phyloP scores from a whole-genome alignment of 768 basidiomycete species.

The Cytidiella melzeri region DNA sequence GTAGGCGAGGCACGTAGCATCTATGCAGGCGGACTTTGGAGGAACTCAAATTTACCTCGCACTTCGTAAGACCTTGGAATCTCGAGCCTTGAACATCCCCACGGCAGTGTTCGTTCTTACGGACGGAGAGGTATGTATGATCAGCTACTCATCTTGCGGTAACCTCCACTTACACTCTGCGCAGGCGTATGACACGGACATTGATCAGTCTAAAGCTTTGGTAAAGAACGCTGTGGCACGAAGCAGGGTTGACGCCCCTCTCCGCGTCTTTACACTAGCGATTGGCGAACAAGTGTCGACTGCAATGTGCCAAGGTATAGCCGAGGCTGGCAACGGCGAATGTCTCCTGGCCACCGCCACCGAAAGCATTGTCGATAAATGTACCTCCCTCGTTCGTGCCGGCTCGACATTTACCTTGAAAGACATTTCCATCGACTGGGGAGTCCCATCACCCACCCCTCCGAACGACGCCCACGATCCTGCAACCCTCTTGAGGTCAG shows the following conservation, averaged over 20 bases:
- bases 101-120: slow-evolving; percentile 7
- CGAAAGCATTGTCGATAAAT: slow-evolving; percentile 44
- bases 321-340: slow-evolving; percentile 45
- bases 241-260: slow-evolving; percentile 25
- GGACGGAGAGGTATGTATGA: slow-evolving; percentile 5
- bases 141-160: background rate
- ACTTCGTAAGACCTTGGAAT: background rate
- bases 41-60: slow-evolving; percentile 4
- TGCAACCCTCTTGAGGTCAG: too few relatives aligned
- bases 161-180: background rate
- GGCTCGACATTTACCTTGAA: slow-evolving; percentile 42
- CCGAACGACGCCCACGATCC: too few relatives aligned
- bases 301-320: slow-evolving; percentile 48
- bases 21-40: slow-evolving; percentile 7
- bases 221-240: slow-evolving; percentile 27
- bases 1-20: slow-evolving; percentile 6
- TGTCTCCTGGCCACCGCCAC: slow-evolving; percentile 39
- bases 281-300: slow-evolving; percentile 47
- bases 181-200: slow-evolving; percentile 6
- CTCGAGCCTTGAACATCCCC: background rate
- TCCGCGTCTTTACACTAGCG: slow-evolving; percentile 54
- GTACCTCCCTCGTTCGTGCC: slow-evolving; percentile 43
- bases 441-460: slow-evolving; percentile 1
- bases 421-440: slow-evolving; percentile 46
- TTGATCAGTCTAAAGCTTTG: slow-evolving; percentile 15